Percentiles rank a stretch among this genome's conserved stretches.
These are phyloP conservation scores for Eragrostis curvula DNA, from an alignment of 176 grass and related monocot genomes.

Conservation along the genomic window DNA sequence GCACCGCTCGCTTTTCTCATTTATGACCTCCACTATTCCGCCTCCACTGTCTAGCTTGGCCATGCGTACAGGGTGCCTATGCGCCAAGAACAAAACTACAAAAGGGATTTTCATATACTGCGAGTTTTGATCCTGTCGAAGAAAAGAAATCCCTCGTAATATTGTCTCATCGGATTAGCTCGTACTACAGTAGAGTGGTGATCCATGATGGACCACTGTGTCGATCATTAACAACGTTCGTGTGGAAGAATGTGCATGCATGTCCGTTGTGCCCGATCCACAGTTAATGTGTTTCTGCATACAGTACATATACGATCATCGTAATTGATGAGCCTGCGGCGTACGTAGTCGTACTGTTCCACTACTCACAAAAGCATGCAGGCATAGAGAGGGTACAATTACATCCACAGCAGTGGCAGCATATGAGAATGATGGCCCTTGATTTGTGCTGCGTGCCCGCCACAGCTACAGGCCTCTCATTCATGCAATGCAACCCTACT, in stretches of 20 bases:
- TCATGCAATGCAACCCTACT: conserved; percentile 15
- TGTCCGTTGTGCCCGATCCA: not conserved
- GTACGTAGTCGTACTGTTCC: not conserved
- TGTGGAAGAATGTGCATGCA: conserved; percentile 43
- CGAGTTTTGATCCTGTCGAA: not conserved
- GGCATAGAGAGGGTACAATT: conserved; percentile 10
- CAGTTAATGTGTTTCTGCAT: not conserved
- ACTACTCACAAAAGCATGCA: not conserved
- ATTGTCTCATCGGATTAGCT: too few species aligned
- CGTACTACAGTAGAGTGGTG: too few species aligned
- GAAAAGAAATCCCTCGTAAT: too few species aligned
- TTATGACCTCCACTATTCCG: conserved; percentile 10
- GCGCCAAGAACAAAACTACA: not conserved
- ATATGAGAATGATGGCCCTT: conserved; percentile 54
- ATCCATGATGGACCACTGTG: not conserved
- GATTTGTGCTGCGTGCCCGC: conserved; percentile 6
- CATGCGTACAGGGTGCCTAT: not conserved
- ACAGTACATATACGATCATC: conserved; percentile 4
- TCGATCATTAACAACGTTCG: not conserved
- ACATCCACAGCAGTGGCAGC: conserved; percentile 30
- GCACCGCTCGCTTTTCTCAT: conserved; percentile 37
- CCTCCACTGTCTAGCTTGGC: not conserved
- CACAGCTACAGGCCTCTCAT: too few species aligned
- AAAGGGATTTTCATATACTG: not conserved
- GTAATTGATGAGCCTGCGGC: conserved; percentile 5